phyloP scores from a whole-genome alignment of 768 basidiomycete genomes.

The Floccularia luteovirens region DNA sequence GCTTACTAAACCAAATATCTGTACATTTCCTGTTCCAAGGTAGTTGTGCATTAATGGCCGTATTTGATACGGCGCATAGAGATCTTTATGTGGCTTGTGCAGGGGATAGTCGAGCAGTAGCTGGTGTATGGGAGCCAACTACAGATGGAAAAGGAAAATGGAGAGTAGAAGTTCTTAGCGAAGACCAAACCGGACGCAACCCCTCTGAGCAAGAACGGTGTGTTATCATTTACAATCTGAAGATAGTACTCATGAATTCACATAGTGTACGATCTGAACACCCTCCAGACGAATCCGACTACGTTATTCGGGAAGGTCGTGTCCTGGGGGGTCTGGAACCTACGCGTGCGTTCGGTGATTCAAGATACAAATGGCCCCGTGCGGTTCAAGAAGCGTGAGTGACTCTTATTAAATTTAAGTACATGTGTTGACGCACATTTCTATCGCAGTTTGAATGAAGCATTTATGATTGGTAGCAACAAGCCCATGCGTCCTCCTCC shows the following conservation, averaged over 20 bases:
- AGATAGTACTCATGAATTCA: not conserved
- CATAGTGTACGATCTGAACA: conserved; percentile 76
- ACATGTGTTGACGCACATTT: not conserved
- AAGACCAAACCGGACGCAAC: conserved; percentile 95
- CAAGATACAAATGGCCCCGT: conserved; percentile 82
- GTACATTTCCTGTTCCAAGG: too few relatives aligned
- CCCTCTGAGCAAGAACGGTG: conserved; percentile 79
- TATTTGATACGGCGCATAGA: conserved; percentile 77
- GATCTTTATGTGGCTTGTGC: conserved; percentile 88
- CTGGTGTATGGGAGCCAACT: conserved; percentile 80
- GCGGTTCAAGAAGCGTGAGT: conserved; percentile 65
- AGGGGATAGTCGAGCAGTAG: conserved; percentile 93
- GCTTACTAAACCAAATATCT: conserved; percentile 7
- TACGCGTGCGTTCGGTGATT: conserved; percentile 81
- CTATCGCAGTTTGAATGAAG: conserved; percentile 38
- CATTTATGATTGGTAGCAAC: conserved; percentile 60
- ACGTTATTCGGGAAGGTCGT: conserved; percentile 74
- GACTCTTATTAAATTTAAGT: not conserved
- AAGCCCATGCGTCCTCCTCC: conserved; percentile 53
- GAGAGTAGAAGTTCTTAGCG: conserved; percentile 89
- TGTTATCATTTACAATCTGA: conserved; percentile 8
- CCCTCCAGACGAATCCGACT: conserved; percentile 62
- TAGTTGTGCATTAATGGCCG: conserved; percentile 84
- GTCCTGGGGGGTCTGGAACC: conserved; percentile 87
- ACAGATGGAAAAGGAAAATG: conserved; percentile 65